These are phyloP conservation scores for Termitomyces titanicus DNA, from an alignment of 768 basidiomycete genomes.

Conservation along the genomic window DNA sequence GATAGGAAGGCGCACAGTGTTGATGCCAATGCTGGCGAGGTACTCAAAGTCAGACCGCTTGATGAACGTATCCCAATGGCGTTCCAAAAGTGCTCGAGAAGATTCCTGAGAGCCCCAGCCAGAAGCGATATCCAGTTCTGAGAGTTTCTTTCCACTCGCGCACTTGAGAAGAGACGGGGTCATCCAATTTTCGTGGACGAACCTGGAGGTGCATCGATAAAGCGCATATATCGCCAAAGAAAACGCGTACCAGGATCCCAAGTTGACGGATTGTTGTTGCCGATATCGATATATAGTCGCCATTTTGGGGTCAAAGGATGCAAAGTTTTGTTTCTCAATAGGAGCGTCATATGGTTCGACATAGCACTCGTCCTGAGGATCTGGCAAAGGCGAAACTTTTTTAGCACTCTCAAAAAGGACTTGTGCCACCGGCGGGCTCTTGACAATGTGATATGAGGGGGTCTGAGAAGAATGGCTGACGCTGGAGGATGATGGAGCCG, in stretches of 20 bases:
- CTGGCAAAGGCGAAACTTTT: background rate
- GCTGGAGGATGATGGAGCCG: conserved; percentile 13
- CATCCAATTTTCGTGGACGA: conserved; percentile 77
- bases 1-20: conserved; percentile 60
- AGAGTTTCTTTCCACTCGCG: conserved; percentile 43
- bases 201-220: conserved; percentile 36
- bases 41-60: conserved; percentile 60
- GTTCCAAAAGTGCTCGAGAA: conserved; percentile 54
- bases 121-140: conserved; percentile 65
- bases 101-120: conserved; percentile 48
- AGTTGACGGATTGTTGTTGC: conserved; percentile 60
- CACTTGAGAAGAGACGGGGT: conserved; percentile 60
- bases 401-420: background rate
- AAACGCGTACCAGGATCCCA: conserved; percentile 56
- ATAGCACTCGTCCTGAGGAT: conserved; percentile 14
- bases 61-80: conserved; percentile 78
- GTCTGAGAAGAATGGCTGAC: background rate
- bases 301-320: conserved; percentile 44
- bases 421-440: conserved; percentile 1
- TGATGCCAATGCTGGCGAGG: conserved; percentile 64
- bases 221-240: background rate
- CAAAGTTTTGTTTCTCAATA: conserved; percentile 32
- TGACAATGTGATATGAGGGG: background rate
- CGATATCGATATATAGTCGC: conserved; percentile 57
- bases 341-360: conserved; percentile 29